Evolutionary conservation across 805 yeast genomes (phyloP).

Genomic region (Ogataea ramenticola): DNA sequence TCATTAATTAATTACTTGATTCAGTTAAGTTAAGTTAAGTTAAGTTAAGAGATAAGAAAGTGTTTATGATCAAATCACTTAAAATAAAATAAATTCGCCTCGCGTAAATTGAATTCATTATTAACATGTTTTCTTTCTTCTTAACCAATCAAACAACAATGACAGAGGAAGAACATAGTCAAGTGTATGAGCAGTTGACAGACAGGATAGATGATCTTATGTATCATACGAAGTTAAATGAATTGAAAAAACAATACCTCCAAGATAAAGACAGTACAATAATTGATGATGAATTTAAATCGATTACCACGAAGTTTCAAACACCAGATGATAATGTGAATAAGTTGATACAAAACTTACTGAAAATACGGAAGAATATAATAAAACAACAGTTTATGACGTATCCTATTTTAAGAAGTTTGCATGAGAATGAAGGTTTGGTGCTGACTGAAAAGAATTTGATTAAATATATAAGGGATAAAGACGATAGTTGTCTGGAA

Average conservation of each 20-base stretch:
- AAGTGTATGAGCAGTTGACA: conserved; percentile 25
- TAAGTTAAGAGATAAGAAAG: too few relatives aligned
- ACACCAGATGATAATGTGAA: not conserved
- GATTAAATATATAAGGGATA: not conserved
- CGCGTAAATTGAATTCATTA: too few relatives aligned
- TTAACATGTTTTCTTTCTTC: too few relatives aligned
- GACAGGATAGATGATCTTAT: conserved; percentile 26
- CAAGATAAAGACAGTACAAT: not conserved
- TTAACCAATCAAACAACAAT: too few relatives aligned
- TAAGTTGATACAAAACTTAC: conserved; percentile 3
- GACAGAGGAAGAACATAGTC: conserved; percentile 20
- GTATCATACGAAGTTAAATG: conserved; percentile 1
- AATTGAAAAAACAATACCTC: not conserved
- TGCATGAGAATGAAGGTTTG: conserved; percentile 4
- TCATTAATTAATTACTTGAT: not conserved
- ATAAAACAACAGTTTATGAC: conserved; percentile 7
- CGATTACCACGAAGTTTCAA: not conserved
- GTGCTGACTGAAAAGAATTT: conserved; percentile 1
- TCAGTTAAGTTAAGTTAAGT: too few relatives aligned
- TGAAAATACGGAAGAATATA: conserved; percentile 3
- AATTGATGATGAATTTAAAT: not conserved
- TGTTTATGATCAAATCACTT: too few relatives aligned
- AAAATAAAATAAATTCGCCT: too few relatives aligned
- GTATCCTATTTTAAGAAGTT: conserved; percentile 7
- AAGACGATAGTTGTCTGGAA: conserved; percentile 3